Evolutionary conservation across 257 asterid genomes (phyloP).

Genomic region (Capsicum pubescens): DNA sequence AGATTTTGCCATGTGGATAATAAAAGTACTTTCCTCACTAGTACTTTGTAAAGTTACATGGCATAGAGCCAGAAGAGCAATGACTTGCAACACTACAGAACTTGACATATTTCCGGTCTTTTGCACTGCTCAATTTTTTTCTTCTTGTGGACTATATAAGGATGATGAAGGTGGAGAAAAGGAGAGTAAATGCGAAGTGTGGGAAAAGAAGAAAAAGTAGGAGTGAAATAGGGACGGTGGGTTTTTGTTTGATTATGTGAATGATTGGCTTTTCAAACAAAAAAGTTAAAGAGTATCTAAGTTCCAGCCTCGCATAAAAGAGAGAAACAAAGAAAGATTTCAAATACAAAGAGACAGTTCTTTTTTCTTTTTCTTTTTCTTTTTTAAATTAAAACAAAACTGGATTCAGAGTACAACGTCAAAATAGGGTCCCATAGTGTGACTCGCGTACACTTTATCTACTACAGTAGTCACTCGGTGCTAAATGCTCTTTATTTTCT

Average conservation of each 20-base stretch:
- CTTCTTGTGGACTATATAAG: background rate
- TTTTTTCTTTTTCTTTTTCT: no score
- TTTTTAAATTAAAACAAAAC: no score
- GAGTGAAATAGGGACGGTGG: conserved; percentile 1
- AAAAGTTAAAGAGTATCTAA: no score
- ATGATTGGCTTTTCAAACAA: background rate
- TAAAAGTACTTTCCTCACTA: conserved; percentile 53
- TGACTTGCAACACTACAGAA: background rate
- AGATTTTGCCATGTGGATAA: conserved; percentile 79
- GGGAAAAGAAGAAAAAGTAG: background rate
- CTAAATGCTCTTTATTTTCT: background rate
- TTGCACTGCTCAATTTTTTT: background rate
- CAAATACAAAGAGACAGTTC: background rate
- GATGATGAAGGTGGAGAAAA: no score
- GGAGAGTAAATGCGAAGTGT: conserved; percentile 18
- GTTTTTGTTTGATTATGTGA: background rate
- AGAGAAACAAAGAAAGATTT: background rate
- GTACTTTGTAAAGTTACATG: conserved; percentile 18
- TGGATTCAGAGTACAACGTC: no score
- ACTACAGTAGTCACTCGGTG: background rate
- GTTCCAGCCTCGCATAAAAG: background rate
- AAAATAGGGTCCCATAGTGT: background rate
- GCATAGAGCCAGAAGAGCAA: conserved; percentile 33
- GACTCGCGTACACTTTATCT: background rate
- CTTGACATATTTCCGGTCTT: background rate